Base-by-base conservation (phyloP, 2,329 filamentous ascomycete genomes). In the Claviceps sp. region DNA sequence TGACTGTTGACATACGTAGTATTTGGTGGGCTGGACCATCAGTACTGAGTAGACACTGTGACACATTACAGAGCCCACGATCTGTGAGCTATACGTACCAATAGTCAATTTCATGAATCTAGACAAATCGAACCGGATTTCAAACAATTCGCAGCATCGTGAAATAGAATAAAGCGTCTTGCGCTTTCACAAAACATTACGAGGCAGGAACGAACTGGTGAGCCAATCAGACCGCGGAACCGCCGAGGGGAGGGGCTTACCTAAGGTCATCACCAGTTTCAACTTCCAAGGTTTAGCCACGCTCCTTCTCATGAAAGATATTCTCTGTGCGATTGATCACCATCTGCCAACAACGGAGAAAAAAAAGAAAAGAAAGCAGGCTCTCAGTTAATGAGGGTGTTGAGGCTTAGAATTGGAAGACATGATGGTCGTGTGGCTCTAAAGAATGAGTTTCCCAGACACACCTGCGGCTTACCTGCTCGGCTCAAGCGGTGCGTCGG, bases 401-500 rank as follows among this genome's bases (percentile, higher is more conserved):
- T 6, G 14, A 7, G 22, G 40, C 11, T 46, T 37, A n/a, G 26
- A 11, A 46, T 45, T 13, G 38, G 22, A 37, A n/a, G 19, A 34
- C 30, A 37, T 19, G 34, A 50, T 50, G 49, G 19, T 24, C 16
- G 10, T 39, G 41, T 19, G 49, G 11, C 2, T 19, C 13, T 4
- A 19, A 40, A 45, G 11, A 37, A 75, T 76, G 73, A 65, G 67
- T 50, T 73, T 76, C 50, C 71, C 72, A 51, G 65, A 72, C 59
- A 67, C 65, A 60, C 76, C 78, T 40, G 66, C 75, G 54, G 75
- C 78, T 42, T 75, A 80, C 60, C 68, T 82, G 8, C 66, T 77
- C 52, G 79, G 78, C 55, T 78, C 79, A 16, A 81, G 77, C 62
- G 78, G 79, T 80, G 61, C 60, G 68, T 67, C 43, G 17, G 30